Evolutionary conservation across 345 rosid genomes (phyloP).

Genomic region (Carallia pectinifolia): DNA sequence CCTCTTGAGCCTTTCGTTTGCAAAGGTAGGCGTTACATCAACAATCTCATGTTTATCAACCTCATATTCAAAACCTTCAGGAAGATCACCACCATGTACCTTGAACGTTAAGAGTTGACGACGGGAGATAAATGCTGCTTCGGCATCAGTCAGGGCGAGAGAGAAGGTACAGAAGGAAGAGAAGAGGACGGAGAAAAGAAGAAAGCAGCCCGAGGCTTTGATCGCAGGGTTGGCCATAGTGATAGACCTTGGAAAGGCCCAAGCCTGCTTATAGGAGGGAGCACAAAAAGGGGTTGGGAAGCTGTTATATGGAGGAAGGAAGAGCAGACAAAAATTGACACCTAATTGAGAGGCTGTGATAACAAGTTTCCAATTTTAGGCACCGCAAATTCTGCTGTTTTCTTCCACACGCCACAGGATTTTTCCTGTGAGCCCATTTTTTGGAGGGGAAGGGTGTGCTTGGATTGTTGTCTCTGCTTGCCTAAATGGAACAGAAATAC

Average conservation of each 20-base stretch:
- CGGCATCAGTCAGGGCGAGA: slow-evolving; percentile 1
- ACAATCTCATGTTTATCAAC: not conserved
- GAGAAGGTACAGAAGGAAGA: not conserved
- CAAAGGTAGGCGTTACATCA: not conserved
- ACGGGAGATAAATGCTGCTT: slow-evolving; percentile 7
- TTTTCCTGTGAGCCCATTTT: not conserved
- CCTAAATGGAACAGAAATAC: not conserved
- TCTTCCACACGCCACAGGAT: not conserved
- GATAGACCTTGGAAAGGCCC: not conserved
- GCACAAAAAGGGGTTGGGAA: not conserved
- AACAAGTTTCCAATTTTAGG: slow-evolving; percentile 5
- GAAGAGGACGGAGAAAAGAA: not conserved
- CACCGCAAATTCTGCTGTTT: not conserved
- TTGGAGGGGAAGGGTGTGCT: not conserved
- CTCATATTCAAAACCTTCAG: not conserved
- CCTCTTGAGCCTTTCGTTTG: slow-evolving; percentile 7
- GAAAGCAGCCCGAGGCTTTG: slow-evolving; percentile 5
- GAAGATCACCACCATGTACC: not conserved
- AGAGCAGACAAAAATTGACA: slow-evolving; percentile 13
- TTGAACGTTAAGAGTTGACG: slow-evolving; percentile 18
- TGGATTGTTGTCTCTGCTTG: not conserved
- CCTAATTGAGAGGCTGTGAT: slow-evolving; percentile 17
- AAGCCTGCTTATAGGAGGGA: slow-evolving; percentile 6
- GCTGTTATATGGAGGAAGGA: slow-evolving; percentile 20
- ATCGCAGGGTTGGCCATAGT: too few relatives aligned